phyloP scores from a whole-genome alignment of 2,329 filamentous ascomycete species.

The Clarireedia paspali region DNA sequence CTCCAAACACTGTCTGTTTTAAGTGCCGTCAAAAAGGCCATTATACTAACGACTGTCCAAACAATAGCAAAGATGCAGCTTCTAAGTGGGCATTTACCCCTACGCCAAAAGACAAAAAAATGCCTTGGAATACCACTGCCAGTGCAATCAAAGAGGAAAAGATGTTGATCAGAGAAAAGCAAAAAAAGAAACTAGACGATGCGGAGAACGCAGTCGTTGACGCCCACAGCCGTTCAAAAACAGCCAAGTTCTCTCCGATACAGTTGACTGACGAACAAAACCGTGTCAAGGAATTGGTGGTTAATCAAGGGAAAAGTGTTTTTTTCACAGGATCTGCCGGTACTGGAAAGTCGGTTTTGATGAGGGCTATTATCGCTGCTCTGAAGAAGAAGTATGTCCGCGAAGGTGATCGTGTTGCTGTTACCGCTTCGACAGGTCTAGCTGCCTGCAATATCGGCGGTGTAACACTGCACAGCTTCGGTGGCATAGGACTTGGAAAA shows the following conservation, averaged over 20 bases:
- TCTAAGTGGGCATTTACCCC: conserved; percentile 31
- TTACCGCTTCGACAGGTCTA: conserved; percentile 91
- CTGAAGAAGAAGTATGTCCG: conserved; percentile 67
- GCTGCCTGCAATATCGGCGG: conserved; percentile 96
- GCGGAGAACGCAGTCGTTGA: conserved; percentile 33
- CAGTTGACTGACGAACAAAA: conserved; percentile 76
- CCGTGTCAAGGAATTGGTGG: conserved; percentile 74
- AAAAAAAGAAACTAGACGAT: conserved; percentile 38
- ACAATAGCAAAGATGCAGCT: conserved; percentile 11
- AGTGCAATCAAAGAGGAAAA: conserved; percentile 74
- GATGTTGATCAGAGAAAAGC: conserved; percentile 61
- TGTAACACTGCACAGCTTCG: conserved; percentile 91
- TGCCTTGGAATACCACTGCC: conserved; percentile 65
- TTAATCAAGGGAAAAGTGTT: conserved; percentile 74
- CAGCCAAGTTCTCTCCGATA: conserved; percentile 29
- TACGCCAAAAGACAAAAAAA: conserved; percentile 30
- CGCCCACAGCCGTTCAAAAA: conserved; percentile 35
- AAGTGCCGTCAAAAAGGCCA: conserved; percentile 19
- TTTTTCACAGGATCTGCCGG: conserved; percentile 97
- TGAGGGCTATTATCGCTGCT: conserved; percentile 81
- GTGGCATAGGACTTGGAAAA: conserved; percentile 91
- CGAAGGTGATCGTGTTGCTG: conserved; percentile 78
- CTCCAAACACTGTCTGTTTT: conserved; percentile 15
- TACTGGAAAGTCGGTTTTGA: conserved; percentile 94
- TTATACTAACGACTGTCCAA: conserved; percentile 14